Conservation (phyloP, 305 asterid species). For the Fraxinus sp. region DNA sequence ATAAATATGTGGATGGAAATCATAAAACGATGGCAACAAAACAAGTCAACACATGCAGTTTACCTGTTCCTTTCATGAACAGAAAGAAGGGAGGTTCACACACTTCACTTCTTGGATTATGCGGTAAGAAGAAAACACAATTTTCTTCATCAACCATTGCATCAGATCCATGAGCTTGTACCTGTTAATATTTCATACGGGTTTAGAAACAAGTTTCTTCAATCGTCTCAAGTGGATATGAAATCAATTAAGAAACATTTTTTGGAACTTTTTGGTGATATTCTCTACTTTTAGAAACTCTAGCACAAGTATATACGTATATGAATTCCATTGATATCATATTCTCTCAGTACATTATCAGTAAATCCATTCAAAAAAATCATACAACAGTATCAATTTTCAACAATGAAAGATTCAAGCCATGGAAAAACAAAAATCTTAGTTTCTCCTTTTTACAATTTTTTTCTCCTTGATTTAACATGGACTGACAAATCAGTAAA, state of each 20-base stretch:
- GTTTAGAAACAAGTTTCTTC: constrained; percentile 10
- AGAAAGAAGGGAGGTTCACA: constrained; percentile 79
- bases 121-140: constrained; percentile 91
- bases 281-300: not conserved
- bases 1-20: not conserved
- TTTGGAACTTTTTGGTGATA: not conserved
- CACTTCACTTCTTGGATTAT: constrained; percentile 80
- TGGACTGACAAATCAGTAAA: not conserved
- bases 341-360: not conserved
- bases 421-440: not conserved
- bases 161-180: constrained; percentile 97
- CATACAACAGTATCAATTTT: not conserved
- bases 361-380: not conserved
- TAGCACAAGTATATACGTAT: not conserved
- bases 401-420: not conserved
- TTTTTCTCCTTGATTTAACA: not conserved
- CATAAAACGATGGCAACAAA: not conserved
- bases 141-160: constrained; percentile 96
- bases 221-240: not conserved
- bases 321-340: not conserved
- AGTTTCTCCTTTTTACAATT: not conserved
- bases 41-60: not conserved
- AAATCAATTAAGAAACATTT: not conserved
- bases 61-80: constrained; percentile 99
- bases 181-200: constrained; percentile 36